Conservation (phyloP, 768 basidiomycete species). For the Tulasnella sp. region DNA sequence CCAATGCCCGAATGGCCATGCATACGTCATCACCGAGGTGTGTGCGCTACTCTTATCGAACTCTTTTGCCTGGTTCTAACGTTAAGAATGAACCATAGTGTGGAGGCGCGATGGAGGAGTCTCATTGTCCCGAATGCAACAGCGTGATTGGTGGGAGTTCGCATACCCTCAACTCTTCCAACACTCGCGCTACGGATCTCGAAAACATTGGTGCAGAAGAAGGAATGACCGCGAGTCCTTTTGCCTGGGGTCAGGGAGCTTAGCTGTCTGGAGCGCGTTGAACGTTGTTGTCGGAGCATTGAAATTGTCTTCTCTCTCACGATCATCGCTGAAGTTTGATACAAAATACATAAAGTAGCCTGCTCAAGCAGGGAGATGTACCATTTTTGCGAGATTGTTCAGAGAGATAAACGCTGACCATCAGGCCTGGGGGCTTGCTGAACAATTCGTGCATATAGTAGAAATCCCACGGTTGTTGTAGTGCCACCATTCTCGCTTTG, state of each 20-base stretch:
- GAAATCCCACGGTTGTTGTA: too few relatives aligned
- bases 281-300: too few relatives aligned
- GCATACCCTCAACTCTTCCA: slow-evolving; percentile 26
- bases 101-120: slow-evolving; percentile 25
- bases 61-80: not conserved
- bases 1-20: slow-evolving; percentile 30
- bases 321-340: too few relatives aligned
- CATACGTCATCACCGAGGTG: slow-evolving; percentile 30
- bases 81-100: slow-evolving; percentile 15
- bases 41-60: not conserved
- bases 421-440: too few relatives aligned
- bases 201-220: slow-evolving; percentile 10
- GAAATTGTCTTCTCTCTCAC: too few relatives aligned
- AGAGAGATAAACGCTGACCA: too few relatives aligned
- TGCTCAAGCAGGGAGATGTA: not conserved
- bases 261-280: not conserved
- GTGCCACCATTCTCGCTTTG: too few relatives aligned
- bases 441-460: too few relatives aligned
- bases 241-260: not conserved
- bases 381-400: not conserved
- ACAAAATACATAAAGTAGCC: not conserved
- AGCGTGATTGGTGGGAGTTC: slow-evolving; percentile 28
- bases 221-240: slow-evolving; percentile 6
- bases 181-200: slow-evolving; percentile 27
- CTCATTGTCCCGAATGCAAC: slow-evolving; percentile 31